Evolutionary conservation across 202 grass and related monocot genomes (phyloP).

Genomic region (Carex arenaria): DNA sequence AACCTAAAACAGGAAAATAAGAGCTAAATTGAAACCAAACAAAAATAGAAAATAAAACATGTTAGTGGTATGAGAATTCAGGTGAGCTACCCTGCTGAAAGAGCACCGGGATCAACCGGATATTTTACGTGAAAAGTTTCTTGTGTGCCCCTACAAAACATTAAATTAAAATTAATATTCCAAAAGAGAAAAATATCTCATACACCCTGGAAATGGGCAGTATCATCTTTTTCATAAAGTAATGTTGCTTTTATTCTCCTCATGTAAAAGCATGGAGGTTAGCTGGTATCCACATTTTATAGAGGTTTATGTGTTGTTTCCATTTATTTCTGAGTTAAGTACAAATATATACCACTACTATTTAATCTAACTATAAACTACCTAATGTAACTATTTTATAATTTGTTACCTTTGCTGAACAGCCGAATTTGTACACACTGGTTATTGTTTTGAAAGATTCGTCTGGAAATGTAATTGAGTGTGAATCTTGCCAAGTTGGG

Average conservation of each 20-base stretch:
- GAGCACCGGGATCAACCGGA: not conserved
- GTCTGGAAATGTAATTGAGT: conserved; percentile 77
- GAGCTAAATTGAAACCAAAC: not conserved
- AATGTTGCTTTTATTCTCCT: not conserved
- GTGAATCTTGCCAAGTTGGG: conserved; percentile 93
- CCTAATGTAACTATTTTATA: not conserved
- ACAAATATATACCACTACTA: not conserved
- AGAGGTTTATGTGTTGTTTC: not conserved
- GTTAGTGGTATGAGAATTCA: not conserved
- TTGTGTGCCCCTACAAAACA: not conserved
- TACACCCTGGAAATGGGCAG: too few relatives aligned
- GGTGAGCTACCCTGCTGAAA: not conserved
- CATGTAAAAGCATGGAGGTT: not conserved
- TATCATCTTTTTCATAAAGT: not conserved
- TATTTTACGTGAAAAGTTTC: not conserved
- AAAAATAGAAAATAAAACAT: not conserved
- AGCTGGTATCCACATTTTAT: not conserved
- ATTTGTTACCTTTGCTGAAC: conserved; percentile 38
- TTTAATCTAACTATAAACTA: not conserved
- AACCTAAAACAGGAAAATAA: not conserved
- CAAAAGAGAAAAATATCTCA: not conserved
- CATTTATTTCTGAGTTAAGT: not conserved
- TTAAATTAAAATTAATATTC: not conserved
- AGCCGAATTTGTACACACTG: conserved; percentile 98
- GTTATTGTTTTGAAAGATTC: conserved; percentile 92